phyloP scores from a whole-genome alignment of 2,329 filamentous ascomycete genomes.

The Aureobasidium lini region DNA sequence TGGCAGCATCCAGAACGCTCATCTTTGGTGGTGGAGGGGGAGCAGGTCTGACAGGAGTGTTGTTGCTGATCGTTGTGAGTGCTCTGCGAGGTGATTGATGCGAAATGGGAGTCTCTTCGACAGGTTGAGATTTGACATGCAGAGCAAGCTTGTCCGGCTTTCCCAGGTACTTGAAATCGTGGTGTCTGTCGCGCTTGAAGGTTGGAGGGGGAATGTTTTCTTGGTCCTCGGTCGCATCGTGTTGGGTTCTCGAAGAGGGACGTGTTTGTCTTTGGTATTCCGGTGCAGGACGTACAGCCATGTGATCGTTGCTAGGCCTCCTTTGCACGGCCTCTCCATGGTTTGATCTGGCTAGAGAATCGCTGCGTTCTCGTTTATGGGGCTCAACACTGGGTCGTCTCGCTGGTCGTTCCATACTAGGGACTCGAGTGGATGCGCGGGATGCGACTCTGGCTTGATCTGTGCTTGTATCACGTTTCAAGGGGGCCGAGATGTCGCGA shows the following conservation, averaged over 20 bases:
- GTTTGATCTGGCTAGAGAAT: background rate
- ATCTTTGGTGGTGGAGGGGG: constrained; percentile 84
- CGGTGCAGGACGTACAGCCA: constrained; percentile 17
- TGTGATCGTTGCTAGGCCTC: constrained; percentile 21
- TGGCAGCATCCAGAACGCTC: constrained; percentile 89
- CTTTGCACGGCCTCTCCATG: background rate
- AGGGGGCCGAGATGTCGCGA: constrained; percentile 21
- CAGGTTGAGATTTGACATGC: constrained; percentile 36
- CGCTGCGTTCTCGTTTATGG: constrained; percentile 5
- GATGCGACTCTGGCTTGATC: constrained; percentile 23
- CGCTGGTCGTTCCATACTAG: constrained; percentile 23
- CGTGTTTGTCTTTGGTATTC: constrained; percentile 40
- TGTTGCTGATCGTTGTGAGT: constrained; percentile 49
- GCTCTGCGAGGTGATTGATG: constrained; percentile 33
- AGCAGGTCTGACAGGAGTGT: constrained; percentile 66
- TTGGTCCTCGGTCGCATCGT: constrained; percentile 65
- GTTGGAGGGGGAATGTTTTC: constrained; percentile 74
- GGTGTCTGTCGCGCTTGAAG: constrained; percentile 55
- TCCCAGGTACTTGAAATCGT: constrained; percentile 48
- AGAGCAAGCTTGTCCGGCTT: constrained; percentile 49
- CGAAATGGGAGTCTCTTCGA: constrained; percentile 33
- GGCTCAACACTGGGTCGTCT: constrained; percentile 22
- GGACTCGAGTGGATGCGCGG: constrained; percentile 24
- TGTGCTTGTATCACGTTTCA: constrained; percentile 20
- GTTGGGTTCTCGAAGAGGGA: constrained; percentile 42